Evolutionary conservation across 2,329 filamentous ascomycete genomes (phyloP), one percentile per base, ranked within the genome.

Genomic region (Boeremia exigua): DNA sequence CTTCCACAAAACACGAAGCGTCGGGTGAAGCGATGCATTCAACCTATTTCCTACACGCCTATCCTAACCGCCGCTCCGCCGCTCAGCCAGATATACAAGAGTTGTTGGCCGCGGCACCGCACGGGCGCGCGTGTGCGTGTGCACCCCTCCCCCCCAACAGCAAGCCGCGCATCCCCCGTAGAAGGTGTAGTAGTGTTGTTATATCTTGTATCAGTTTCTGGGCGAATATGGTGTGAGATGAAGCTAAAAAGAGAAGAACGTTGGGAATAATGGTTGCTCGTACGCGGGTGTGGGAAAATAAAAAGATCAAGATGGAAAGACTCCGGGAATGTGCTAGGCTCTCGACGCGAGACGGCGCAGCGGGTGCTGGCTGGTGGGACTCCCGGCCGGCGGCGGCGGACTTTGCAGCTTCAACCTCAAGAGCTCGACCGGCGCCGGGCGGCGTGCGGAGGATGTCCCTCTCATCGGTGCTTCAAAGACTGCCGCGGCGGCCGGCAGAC

Each of bases 381-480:
- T 23, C 19, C 19, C 19, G 19, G 19, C 19, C 19, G 19, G 19
- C 19, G 19, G 19, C 19, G 19, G 42, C 44, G 56, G 53, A 49
- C 62, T 65, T 61, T 59, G 62, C 50, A 72, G 68, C 71, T 75
- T 75, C 54, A 75, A 75, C 73, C 73, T 75, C 73, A 73, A 75
- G 70, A 66, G 66, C 70, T 59, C 70, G 56, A 63, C 62, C 33
- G 44, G 44, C 7, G 30, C 29, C 32, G 25, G 27, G 4, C 3
- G 50, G 50, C 28, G 15, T 36, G 25, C 30, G 44, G 39, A 27
- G 60, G 63, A 68, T 60, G 67, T 72, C 72, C 72, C 67, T 76
- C 76, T 78, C 76, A 69, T 78, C 74, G 75, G 76, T 78, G 68
- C 74, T 75, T 63, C 30, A 19, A 45, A 54, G 39, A 46, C 47